Evolutionary conservation across 2,329 filamentous ascomycete species (phyloP).

Genomic region (Neophaeococcomyces mojaviensis): DNA sequence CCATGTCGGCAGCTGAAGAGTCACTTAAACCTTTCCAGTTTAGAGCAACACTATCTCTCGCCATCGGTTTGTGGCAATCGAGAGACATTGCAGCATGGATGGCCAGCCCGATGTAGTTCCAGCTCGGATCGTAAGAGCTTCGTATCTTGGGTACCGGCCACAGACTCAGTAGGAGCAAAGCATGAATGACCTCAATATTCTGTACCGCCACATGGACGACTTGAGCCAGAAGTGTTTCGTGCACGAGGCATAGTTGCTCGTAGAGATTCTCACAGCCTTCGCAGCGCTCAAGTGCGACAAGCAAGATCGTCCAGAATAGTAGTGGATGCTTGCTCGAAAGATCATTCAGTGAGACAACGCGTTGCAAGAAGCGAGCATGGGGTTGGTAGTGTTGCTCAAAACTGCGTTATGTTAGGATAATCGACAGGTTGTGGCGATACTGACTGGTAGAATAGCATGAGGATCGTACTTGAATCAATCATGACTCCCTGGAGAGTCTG

Average conservation of each 20-base stretch:
- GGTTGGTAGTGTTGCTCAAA: slow-evolving; percentile 7
- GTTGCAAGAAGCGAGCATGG: background rate
- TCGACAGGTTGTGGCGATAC: background rate
- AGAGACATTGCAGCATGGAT: background rate
- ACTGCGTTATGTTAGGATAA: background rate
- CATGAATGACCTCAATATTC: slow-evolving; percentile 2
- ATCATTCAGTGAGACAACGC: background rate
- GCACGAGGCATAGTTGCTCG: background rate
- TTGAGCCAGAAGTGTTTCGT: background rate
- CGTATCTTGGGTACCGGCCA: slow-evolving; percentile 5
- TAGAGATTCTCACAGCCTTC: background rate
- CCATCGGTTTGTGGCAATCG: slow-evolving; percentile 1
- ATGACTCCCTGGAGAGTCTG: background rate
- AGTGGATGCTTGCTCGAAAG: background rate
- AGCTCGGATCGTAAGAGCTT: slow-evolving; percentile 4
- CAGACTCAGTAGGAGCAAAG: slow-evolving; percentile 3
- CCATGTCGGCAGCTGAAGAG: background rate
- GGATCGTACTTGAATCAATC: background rate
- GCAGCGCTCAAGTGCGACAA: background rate
- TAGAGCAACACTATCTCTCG: background rate
- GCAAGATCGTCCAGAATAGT: slow-evolving; percentile 7
- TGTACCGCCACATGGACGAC: slow-evolving; percentile 3
- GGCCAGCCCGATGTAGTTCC: slow-evolving; percentile 8
- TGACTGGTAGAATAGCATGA: slow-evolving; percentile 3
- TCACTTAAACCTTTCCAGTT: background rate